Percentiles rank a stretch among this genome's conserved stretches.
These are phyloP conservation scores for Coniochaeta sp. DNA, from an alignment of 2,329 filamentous ascomycete species.

Conservation along the genomic window DNA sequence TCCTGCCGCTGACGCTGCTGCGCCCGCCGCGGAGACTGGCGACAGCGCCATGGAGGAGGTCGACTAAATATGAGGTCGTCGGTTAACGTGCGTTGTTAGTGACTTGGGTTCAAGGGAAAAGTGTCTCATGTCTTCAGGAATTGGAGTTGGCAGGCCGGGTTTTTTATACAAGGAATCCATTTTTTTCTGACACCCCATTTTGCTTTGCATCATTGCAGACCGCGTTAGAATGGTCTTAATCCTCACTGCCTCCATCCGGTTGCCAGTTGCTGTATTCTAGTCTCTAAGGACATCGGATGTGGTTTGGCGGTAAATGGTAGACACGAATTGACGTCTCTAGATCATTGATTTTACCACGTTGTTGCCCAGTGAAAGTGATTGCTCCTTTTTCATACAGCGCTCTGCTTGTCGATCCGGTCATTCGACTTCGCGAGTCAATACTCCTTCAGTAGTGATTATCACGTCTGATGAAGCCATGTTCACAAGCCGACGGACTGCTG, in stretches of 20 bases:
- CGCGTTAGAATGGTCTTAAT: background rate
- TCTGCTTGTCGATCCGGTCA: too few relatives aligned
- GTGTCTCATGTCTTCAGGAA: constrained; percentile 21
- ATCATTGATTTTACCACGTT: background rate
- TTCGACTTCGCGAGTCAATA: too few relatives aligned
- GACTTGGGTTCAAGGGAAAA: constrained; percentile 25
- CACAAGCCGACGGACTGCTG: too few relatives aligned
- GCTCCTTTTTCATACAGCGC: background rate
- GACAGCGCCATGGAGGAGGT: constrained; percentile 99
- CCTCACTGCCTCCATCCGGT: background rate
- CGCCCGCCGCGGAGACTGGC: constrained; percentile 51
- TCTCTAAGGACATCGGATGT: background rate
- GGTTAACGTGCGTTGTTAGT: constrained; percentile 15
- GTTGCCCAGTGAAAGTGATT: background rate
- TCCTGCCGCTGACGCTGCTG: constrained; percentile 49
- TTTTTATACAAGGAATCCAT: constrained; percentile 6
- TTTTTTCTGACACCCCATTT: constrained; percentile 1
- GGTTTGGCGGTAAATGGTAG: background rate
- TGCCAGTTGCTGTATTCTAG: constrained; percentile 1
- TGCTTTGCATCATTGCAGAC: constrained; percentile 1
- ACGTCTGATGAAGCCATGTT: too few relatives aligned
- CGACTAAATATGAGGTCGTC: constrained; percentile 56
- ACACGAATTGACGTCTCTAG: background rate
- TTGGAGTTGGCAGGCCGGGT: constrained; percentile 28
- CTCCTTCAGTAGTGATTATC: too few relatives aligned